Evolutionary conservation across 139 green algal genomes (phyloP).

Genomic region (Helicosporidium sp.): DNA sequence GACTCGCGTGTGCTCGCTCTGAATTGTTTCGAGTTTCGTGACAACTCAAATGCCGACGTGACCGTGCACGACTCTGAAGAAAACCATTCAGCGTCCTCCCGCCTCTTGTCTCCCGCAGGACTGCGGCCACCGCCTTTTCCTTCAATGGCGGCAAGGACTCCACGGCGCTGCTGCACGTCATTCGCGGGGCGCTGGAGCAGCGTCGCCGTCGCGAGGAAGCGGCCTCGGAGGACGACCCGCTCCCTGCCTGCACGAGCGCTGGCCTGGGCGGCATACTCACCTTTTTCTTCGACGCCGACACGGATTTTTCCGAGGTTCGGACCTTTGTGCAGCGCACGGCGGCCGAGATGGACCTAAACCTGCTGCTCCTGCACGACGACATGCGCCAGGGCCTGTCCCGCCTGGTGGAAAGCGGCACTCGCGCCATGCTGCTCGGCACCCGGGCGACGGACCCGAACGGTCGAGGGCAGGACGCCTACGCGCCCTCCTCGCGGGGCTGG

Average conservation of each 20-base stretch:
- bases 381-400: conserved; percentile 49
- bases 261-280: conserved; percentile 35
- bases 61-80: neutral
- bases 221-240: no score
- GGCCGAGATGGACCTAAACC: conserved; percentile 7
- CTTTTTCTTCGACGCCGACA: conserved; percentile 52
- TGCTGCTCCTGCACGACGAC: conserved; percentile 39
- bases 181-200: conserved; percentile 29
- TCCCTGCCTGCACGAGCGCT: no score
- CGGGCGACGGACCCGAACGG: conserved; percentile 69
- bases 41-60: no score
- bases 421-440: conserved; percentile 65
- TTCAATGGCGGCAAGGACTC: conserved; percentile 92
- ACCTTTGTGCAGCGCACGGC: conserved; percentile 20
- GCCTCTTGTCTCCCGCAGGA: conserved; percentile 15
- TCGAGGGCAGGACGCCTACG: conserved; percentile 64
- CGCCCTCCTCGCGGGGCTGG: conserved; percentile 63
- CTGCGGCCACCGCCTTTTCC: conserved; percentile 49
- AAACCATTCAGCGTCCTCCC: neutral
- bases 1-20: no score
- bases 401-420: conserved; percentile 23
- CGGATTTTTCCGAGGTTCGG: conserved; percentile 57
- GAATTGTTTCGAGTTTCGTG: no score
- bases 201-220: neutral
- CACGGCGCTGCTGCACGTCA: conserved; percentile 73